Conservation (phyloP, 2,329 filamentous ascomycete genomes). For the Fusarium drepaniforme region DNA sequence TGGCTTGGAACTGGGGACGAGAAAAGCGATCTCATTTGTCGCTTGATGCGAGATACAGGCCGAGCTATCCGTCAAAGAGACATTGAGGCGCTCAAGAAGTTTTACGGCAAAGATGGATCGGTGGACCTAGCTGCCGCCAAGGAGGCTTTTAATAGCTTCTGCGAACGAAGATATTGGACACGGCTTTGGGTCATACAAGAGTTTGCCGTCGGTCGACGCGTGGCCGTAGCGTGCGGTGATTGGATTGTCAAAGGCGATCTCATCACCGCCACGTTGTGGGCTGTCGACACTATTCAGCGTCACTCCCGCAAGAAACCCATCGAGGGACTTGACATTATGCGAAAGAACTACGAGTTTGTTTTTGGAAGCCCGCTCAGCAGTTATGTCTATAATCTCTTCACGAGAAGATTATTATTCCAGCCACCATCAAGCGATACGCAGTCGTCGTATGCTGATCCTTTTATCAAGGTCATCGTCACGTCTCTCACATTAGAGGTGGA, state of each 20-base stretch:
- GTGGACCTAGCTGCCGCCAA: not conserved
- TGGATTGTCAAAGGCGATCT: constrained; percentile 3
- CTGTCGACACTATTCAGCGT: not conserved
- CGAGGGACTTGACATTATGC: not conserved
- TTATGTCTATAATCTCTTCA: constrained; percentile 19
- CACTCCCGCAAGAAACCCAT: not conserved
- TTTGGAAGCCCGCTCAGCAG: not conserved
- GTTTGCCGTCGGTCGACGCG: constrained; percentile 7
- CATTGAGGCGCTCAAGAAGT: not conserved
- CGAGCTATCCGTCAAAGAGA: not conserved
- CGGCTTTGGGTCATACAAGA: constrained; percentile 36
- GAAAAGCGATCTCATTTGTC: constrained; percentile 5
- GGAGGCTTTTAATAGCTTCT: constrained; percentile 10
- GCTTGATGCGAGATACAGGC: not conserved
- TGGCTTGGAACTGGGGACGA: constrained; percentile 13
- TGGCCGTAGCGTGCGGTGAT: constrained; percentile 20
- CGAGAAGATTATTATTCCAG: constrained; percentile 2
- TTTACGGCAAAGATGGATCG: not conserved
- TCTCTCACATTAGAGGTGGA: constrained; percentile 21
- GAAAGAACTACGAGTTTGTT: not conserved
- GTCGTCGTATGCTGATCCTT: not conserved
- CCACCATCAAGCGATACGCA: too few relatives aligned
- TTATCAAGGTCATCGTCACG: constrained; percentile 12
- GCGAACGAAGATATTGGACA: constrained; percentile 21
- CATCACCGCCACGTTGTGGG: not conserved